These are phyloP conservation scores for Barbarea vulgaris DNA, from an alignment of 345 rosid genomes.

Conservation along the genomic window DNA sequence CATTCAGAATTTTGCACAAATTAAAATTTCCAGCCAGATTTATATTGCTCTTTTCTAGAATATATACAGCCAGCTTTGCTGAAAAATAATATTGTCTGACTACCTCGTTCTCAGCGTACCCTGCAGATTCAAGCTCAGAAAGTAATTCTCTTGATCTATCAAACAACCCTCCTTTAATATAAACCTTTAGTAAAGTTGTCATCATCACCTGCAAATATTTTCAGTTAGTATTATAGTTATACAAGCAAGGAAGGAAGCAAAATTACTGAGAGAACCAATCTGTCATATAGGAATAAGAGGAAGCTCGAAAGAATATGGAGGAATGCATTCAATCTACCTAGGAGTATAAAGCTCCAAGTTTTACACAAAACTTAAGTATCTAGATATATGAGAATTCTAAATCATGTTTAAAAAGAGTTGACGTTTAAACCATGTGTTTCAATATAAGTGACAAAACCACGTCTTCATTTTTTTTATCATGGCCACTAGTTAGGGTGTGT, in stretches of 20 bases:
- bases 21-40: neutral
- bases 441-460: neutral
- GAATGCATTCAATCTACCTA: neutral
- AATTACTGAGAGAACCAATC: neutral
- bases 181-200: conserved; percentile 87
- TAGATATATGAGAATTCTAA: neutral
- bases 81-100: neutral
- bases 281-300: neutral
- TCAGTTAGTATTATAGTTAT: conserved; percentile 16
- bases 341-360: neutral
- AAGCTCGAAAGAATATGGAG: neutral
- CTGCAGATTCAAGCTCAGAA: conserved; percentile 64
- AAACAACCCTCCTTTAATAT: conserved; percentile 85
- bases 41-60: neutral
- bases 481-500: neutral
- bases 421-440: neutral
- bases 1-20: neutral
- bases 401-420: neutral
- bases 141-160: conserved; percentile 75
- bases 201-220: conserved; percentile 68
- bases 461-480: neutral
- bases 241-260: conserved; percentile 1
- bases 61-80: neutral
- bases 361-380: neutral
- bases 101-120: conserved; percentile 86